Percentiles rank a stretch among this genome's conserved stretches.
Evolutionary conservation across 2,329 filamentous ascomycete species (phyloP).

Genomic region (Talaromyces islandicus): DNA sequence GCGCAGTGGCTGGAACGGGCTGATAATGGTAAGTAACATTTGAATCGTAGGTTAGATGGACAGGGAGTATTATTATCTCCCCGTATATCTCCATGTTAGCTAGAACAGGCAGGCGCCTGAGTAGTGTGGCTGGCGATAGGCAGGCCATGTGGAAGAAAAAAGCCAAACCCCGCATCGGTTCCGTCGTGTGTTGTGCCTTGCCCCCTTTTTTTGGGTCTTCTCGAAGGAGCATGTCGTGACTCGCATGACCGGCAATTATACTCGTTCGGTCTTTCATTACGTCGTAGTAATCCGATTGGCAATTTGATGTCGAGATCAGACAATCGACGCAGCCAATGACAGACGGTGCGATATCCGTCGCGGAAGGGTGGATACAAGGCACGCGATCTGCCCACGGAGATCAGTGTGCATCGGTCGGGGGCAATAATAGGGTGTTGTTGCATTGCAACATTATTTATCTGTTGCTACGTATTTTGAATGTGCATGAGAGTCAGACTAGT

Average conservation of each 20-base stretch:
- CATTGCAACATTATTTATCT: not conserved
- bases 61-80: no score
- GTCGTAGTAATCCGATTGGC: not conserved
- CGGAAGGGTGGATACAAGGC: not conserved
- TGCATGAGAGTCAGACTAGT: no score
- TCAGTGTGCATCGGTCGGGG: no score
- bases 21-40: no score
- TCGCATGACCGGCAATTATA: not conserved
- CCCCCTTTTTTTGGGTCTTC: not conserved
- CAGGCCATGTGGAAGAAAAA: not conserved
- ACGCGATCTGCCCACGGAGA: not conserved
- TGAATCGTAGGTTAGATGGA: no score
- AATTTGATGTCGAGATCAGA: not conserved
- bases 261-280: no score
- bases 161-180: not conserved
- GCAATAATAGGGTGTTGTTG: no score
- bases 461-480: no score
- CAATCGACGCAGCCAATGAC: not conserved
- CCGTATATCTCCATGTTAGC: not conserved
- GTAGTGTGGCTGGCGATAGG: not conserved
- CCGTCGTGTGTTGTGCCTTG: not conserved
- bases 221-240: not conserved
- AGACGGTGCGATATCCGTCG: not conserved
- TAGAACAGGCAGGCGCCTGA: not conserved
- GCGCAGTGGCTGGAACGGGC: not conserved